Base-by-base conservation (phyloP, 768 basidiomycete species). In the Tulasnella sp. region DNA sequence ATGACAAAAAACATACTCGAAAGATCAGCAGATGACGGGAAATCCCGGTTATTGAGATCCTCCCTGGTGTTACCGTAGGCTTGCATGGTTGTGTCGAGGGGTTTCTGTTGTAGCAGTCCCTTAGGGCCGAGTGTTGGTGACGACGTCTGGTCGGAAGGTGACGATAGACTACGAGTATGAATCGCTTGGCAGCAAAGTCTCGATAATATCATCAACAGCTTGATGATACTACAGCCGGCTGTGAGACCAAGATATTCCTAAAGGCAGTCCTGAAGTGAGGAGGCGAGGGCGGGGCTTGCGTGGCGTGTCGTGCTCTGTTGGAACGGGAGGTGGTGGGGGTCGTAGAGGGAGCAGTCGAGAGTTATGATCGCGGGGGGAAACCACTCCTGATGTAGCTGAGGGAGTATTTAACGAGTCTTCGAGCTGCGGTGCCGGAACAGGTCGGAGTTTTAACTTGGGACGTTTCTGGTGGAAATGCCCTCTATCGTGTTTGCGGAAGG, bases 241-340 rank as follows among this genome's bases (percentile, higher is more conserved):
- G 54, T 54, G 54, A 54, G 54, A n/a, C 54, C n/a, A 54, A 54
- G 54, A 54, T 54, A 54, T 54, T 54, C 54, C 54, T n/a, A 54
- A 54, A n/a, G 11, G 54, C 12, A 54, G 54, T 6, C 24, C 54
- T 54, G 22, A 22, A n/a, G n/a, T 5, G n/a, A 18, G 1, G 16
- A 14, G 46, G 4, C 14, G 46, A 46, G 46, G 16, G 18, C 46
- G 18, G 16, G 16, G 16, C n/a, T n/a, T n/a, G n/a, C n/a, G n/a
- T n/a, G n/a, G n/a, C 16, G 16, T 2, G 46, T 46, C 16, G 46
- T 14, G 12, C 16, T 46, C 14, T 18, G 46, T 20, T 46, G 46
- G 46, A 14, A 42, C 42, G 12, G 42, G 42, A 42, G 42, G 42
- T 42, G 42, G 42, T 8, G 18, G 16, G 46, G 46, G 46, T 37